phyloP scores from a whole-genome alignment of 1,284 basidiomycete species.

The Pseudozyma tsukubaensis region DNA sequence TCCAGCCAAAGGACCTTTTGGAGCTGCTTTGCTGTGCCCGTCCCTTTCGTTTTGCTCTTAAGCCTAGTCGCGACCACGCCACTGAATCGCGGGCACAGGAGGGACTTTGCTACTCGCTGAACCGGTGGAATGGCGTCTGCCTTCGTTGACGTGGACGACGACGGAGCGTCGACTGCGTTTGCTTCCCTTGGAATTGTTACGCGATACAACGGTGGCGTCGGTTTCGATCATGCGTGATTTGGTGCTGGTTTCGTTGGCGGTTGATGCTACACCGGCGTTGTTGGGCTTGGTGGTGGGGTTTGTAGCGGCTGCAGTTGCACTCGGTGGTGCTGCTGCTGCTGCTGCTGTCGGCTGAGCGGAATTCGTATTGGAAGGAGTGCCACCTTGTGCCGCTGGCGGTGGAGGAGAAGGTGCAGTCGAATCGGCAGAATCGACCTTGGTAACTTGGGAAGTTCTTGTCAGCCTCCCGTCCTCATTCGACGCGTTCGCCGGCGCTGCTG shows the following conservation, averaged over 20 bases:
- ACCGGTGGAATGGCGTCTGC: conserved; percentile 14
- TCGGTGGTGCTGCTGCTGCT: too few species aligned
- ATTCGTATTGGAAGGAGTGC: not conserved
- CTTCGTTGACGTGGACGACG: conserved; percentile 37
- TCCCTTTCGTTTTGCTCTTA: not conserved
- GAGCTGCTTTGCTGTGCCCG: too few species aligned
- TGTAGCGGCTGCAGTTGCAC: too few species aligned
- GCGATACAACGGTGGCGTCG: conserved; percentile 15
- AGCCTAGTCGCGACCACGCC: conserved; percentile 12
- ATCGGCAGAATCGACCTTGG: conserved; percentile 27
- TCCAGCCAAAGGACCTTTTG: too few species aligned
- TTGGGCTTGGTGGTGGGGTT: not conserved
- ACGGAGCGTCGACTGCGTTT: conserved; percentile 22
- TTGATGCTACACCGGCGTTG: too few species aligned
- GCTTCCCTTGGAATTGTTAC: conserved; percentile 43
- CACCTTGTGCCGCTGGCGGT: not conserved
- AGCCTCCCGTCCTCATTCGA: conserved; percentile 15
- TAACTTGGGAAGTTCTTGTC: conserved; percentile 28
- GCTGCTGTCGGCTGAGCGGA: too few species aligned
- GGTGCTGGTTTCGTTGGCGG: not conserved
- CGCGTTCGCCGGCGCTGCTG: not conserved
- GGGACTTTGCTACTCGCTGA: conserved; percentile 9
- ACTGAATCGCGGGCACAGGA: conserved; percentile 41
- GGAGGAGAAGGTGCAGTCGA: conserved; percentile 1
- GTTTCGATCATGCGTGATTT: conserved; percentile 36